Percentiles rank a stretch among this genome's conserved stretches.
These are phyloP conservation scores for Globisporangium paddicum DNA, from an alignment of 352 stramenopile species.

Conservation along the genomic window DNA sequence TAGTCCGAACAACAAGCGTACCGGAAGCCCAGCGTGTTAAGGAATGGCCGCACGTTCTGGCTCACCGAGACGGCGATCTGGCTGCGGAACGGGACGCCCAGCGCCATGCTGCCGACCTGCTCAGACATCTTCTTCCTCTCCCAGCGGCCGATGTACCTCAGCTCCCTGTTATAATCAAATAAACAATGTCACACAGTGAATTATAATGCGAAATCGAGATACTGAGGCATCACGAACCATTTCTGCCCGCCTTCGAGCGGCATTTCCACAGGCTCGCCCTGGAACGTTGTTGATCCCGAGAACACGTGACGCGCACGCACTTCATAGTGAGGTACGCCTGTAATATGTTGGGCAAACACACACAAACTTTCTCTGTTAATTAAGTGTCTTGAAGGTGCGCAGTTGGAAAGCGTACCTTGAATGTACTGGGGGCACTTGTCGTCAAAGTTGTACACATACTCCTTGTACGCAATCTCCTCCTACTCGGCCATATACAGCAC, in stretches of 20 bases:
- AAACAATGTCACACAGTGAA: neutral
- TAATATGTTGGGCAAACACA: neutral
- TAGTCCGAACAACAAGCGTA: constrained; percentile 13
- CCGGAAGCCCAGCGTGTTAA: constrained; percentile 74
- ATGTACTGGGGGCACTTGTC: constrained; percentile 86
- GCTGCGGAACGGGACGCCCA: constrained; percentile 76
- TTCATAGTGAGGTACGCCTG: constrained; percentile 79
- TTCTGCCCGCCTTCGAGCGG: constrained; percentile 74
- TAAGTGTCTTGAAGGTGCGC: neutral
- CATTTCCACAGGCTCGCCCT: constrained; percentile 73
- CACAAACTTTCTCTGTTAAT: neutral
- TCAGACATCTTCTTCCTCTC: constrained; percentile 87
- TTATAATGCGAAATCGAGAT: neutral
- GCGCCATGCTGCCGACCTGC: constrained; percentile 47
- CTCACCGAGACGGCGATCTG: constrained; percentile 80
- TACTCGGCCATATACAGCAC: constrained; percentile 10
- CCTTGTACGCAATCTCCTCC: constrained; percentile 86
- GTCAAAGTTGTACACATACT: constrained; percentile 89
- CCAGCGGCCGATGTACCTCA: constrained; percentile 82
- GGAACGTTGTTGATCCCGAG: constrained; percentile 75
- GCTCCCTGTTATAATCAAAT: constrained; percentile 35
- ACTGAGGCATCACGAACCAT: constrained; percentile 29
- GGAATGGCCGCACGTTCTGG: constrained; percentile 74
- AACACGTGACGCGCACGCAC: constrained; percentile 79
- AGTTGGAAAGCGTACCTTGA: constrained; percentile 27